Base-by-base conservation (phyloP, 2,329 filamentous ascomycete genomes). In the Colletotrichum shisoi region DNA sequence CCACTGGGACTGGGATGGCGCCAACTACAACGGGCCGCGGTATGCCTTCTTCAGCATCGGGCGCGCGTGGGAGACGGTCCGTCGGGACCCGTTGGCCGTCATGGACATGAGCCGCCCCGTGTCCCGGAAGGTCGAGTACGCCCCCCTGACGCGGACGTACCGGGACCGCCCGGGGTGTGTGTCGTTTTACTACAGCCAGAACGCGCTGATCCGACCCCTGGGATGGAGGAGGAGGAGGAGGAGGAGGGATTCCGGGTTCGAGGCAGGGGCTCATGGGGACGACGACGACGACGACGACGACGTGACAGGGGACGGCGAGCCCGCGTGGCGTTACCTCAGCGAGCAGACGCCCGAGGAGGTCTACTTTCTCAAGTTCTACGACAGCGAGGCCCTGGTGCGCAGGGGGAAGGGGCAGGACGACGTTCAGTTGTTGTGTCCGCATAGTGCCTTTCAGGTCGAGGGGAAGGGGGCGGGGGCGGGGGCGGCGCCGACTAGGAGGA, bases 11-110 rank as follows among this genome's bases (percentile, higher is more conserved):
- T 65, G 62, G 57, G 57, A 65, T 11, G 62, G 62, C 31, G 15
- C 34, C 40, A 65, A 61, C 31, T 65, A 65, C 17, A 24, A 65
- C 8, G 62, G 57, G 2, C 62, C 57, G 13, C 62, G 62, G 1
- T 65, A 65, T 8, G 62, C 48, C 1, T 54, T 65, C 49, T 65
- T 61, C 48, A 65, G 62, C n/a, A 21, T 65, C 11, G 61, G 62
- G 57, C 57, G 62, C 3, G 31, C 62, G 6, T 59, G 48, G 40
- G 62, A 65, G 34, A 65, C 57, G 11, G 62, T 61, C 0, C 39
- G 13, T 6, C 62, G 62, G 8, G 62, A 65, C 12, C 62, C 62
- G 8, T 42, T 65, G 13, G 62, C 62, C 40, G 48, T 65, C 12
- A 65, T 65, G 48, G 62, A 65, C 15, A 65, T 65, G 57, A 61